Evolutionary conservation across 768 basidiomycete species (phyloP).

Genomic region (Chiua virens): DNA sequence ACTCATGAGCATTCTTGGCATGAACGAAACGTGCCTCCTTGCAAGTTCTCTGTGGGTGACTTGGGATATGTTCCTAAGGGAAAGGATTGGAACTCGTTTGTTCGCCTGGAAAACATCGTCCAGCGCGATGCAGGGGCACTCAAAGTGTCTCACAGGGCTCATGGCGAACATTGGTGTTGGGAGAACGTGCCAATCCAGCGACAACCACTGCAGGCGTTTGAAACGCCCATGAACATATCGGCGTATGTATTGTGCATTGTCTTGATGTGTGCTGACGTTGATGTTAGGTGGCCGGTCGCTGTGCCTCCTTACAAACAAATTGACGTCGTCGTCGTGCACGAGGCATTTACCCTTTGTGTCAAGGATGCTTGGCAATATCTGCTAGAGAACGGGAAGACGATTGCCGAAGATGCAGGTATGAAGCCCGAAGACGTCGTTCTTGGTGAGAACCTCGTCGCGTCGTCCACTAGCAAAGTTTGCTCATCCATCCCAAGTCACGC

Average conservation of each 20-base stretch:
- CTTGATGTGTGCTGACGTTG: not conserved
- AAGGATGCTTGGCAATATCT: constrained; percentile 41
- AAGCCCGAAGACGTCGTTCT: constrained; percentile 43
- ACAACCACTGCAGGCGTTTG: constrained; percentile 35
- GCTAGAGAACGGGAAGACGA: constrained; percentile 29
- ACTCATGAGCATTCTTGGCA: constrained; percentile 42
- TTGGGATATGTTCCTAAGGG: constrained; percentile 42
- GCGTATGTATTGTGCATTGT: constrained; percentile 27
- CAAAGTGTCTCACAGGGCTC: constrained; percentile 19
- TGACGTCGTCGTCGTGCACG: constrained; percentile 41
- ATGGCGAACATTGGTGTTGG: constrained; percentile 41
- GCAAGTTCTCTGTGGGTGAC: constrained; percentile 44
- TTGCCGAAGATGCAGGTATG: constrained; percentile 35
- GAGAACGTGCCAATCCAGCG: constrained; percentile 29
- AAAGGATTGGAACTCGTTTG: constrained; percentile 38
- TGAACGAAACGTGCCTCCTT: constrained; percentile 39
- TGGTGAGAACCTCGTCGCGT: constrained; percentile 26
- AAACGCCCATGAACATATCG: constrained; percentile 30
- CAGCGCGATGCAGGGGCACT: constrained; percentile 28
- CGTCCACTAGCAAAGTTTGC: not conserved
- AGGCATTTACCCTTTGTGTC: constrained; percentile 23
- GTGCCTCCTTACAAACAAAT: constrained; percentile 38
- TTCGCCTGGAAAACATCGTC: constrained; percentile 39
- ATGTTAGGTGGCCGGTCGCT: constrained; percentile 44
- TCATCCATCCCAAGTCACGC: constrained; percentile 35